Conservation (phyloP, 129 eudicot genomes). For the Chrysanthemum lavandulifolium region DNA sequence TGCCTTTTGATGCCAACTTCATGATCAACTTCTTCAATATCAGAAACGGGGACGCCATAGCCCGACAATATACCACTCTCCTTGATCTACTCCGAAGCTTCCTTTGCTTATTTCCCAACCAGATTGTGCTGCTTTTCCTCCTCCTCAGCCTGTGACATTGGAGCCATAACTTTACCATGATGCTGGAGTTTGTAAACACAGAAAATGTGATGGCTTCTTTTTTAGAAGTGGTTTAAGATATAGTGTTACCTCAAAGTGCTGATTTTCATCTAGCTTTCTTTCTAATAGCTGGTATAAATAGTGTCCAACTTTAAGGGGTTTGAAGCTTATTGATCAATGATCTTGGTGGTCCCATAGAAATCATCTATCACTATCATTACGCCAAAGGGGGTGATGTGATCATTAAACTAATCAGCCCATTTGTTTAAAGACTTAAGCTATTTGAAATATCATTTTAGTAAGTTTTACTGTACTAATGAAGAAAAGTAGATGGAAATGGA, state of each 20-base stretch:
- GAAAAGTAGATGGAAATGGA: no score
- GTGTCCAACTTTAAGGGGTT: conserved; percentile 18
- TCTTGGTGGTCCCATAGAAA: conserved; percentile 45
- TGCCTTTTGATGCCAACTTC: conserved; percentile 47
- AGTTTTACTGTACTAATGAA: neutral
- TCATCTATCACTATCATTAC: conserved; percentile 28
- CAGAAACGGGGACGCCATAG: conserved; percentile 34
- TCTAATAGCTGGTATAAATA: conserved; percentile 26
- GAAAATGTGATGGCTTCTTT: conserved; percentile 41
- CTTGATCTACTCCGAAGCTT: conserved; percentile 49
- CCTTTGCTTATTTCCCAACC: conserved; percentile 56
- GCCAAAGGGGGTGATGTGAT: conserved; percentile 11
- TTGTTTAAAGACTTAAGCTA: neutral
- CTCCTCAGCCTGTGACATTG: conserved; percentile 40
- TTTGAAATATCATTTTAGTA: neutral
- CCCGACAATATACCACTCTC: conserved; percentile 46
- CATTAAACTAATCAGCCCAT: conserved; percentile 11
- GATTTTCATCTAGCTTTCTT: conserved; percentile 6
- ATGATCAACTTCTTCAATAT: conserved; percentile 51
- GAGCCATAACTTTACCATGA: conserved; percentile 57
- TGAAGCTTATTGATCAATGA: conserved; percentile 34
- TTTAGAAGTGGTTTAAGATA: conserved; percentile 26
- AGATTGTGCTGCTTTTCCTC: conserved; percentile 30
- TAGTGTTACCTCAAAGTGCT: conserved; percentile 2
- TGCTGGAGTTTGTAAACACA: conserved; percentile 47